Evolutionary conservation across 257 asterid genomes (phyloP), one percentile per base, ranked within the genome.

Genomic region (Solanum pinnatisectum): DNA sequence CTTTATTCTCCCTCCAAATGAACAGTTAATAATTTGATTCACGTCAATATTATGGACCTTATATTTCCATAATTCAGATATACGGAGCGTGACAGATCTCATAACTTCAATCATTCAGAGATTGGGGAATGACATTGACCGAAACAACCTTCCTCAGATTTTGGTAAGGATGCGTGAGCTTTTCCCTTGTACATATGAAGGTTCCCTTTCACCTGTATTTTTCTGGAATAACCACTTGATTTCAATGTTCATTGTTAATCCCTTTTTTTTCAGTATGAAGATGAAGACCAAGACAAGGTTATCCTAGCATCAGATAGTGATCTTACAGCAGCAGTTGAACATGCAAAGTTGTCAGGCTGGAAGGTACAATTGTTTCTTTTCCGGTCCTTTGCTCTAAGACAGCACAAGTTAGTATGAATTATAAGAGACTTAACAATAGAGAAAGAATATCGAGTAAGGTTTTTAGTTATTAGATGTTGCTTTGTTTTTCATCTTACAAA

Each of bases 291-390:
- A 42, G 99, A 97, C 94, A 93, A 92, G 89, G 95, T 96, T 44
- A 89, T 97, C 63, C 96, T 97, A 86, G 98, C 98, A 88, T 94
- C 99, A 37, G 99, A 97, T 84, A 87, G 93, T 88, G 99, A 97
- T 92, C 99, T 97, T 85, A 91, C 89, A 87, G 98, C 98, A 8
- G 99, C 99, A 36, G 92, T 97, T 63, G 94, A 94, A 90, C 99
- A 97, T 84, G 99, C 99, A 79, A 93, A 91, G 94, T 92, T 90
- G 32, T 94, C 92, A 52, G 99, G 99, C 79, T 97, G 99, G 99
- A 97, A 96, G 99, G 99, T 97, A 93, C 52, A 16, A 10, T 33
- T 60, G 39, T 16, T 22, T 65, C 84, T 15, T 56, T 37, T 18
- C 65, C 18, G 10, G 68, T 6, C 52, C 15, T 89, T 70, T 12